Conservation (phyloP, 2,329 filamentous ascomycete genomes). For the Trichoderma aggressivum region DNA sequence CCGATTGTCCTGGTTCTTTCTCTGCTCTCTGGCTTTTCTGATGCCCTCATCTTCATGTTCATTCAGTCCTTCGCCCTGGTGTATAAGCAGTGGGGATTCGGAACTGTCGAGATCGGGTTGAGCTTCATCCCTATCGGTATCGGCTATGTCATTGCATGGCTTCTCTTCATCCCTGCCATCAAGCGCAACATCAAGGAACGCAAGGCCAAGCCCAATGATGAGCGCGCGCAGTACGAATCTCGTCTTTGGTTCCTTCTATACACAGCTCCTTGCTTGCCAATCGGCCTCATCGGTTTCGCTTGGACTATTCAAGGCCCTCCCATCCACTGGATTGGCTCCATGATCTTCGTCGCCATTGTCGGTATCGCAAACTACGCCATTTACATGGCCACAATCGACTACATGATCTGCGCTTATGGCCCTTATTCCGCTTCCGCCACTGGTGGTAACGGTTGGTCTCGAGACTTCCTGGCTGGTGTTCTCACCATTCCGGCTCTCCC, state of each 20-base stretch:
- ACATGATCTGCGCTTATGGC: constrained; percentile 73
- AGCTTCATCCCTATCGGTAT: constrained; percentile 64
- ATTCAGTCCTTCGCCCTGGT: constrained; percentile 68
- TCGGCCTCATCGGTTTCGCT: constrained; percentile 68
- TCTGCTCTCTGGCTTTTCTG: constrained; percentile 68
- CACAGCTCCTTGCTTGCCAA: constrained; percentile 56
- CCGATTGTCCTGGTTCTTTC: constrained; percentile 70
- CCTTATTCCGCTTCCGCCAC: constrained; percentile 71
- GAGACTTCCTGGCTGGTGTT: constrained; percentile 70
- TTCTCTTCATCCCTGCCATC: constrained; percentile 57
- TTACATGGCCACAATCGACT: constrained; percentile 75
- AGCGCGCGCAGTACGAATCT: constrained; percentile 65
- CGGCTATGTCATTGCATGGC: constrained; percentile 62
- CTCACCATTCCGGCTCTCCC: constrained; percentile 66
- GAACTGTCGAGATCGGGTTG: constrained; percentile 53
- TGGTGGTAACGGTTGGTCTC: constrained; percentile 70
- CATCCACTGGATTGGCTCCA: constrained; percentile 65
- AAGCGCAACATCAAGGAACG: constrained; percentile 51
- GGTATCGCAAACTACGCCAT: constrained; percentile 72
- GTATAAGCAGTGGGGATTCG: constrained; percentile 65
- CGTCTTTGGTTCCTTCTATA: constrained; percentile 64
- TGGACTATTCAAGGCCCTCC: constrained; percentile 63
- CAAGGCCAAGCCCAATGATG: constrained; percentile 48
- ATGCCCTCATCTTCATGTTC: constrained; percentile 75
- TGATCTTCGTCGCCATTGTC: constrained; percentile 62